Conservation (phyloP, 176 grass and related monocot species). For the Zea luxurians region DNA sequence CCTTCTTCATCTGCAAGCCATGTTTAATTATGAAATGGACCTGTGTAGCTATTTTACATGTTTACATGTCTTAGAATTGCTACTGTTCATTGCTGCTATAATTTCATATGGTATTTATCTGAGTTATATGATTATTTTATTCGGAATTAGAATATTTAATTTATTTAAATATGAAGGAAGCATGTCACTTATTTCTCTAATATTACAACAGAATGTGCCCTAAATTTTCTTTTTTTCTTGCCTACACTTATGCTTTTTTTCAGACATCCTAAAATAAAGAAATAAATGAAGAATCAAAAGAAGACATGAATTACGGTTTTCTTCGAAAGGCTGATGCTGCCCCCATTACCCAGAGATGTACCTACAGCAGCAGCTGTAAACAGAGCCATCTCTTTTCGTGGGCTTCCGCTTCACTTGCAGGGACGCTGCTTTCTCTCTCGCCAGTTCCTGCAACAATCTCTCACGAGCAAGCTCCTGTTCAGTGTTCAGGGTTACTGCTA, state of each 20-base stretch:
- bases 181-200: too few species aligned
- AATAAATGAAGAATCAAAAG: slow-evolving; percentile 17
- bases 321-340: slow-evolving; percentile 86
- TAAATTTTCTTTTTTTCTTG: not conserved
- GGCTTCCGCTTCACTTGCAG: slow-evolving; percentile 45
- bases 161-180: too few species aligned
- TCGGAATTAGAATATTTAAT: too few species aligned
- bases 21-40: too few species aligned
- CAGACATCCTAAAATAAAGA: not conserved
- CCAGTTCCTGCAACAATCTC: slow-evolving; percentile 64
- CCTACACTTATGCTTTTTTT: not conserved
- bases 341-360: slow-evolving; percentile 93
- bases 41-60: too few species aligned
- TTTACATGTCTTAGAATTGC: too few species aligned
- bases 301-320: slow-evolving; percentile 58
- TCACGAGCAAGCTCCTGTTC: slow-evolving; percentile 65
- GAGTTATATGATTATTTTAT: too few species aligned
- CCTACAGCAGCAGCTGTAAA: slow-evolving; percentile 85
- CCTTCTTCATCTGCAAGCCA: too few species aligned
- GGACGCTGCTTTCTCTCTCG: slow-evolving; percentile 52
- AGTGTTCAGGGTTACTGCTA: slow-evolving; percentile 3
- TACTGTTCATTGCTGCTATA: too few species aligned
- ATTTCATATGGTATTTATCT: too few species aligned
- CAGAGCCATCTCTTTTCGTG: slow-evolving; percentile 59
- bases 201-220: not conserved